Evolutionary conservation across 306 rosid genomes (phyloP).

Genomic region (Senna siamea): DNA sequence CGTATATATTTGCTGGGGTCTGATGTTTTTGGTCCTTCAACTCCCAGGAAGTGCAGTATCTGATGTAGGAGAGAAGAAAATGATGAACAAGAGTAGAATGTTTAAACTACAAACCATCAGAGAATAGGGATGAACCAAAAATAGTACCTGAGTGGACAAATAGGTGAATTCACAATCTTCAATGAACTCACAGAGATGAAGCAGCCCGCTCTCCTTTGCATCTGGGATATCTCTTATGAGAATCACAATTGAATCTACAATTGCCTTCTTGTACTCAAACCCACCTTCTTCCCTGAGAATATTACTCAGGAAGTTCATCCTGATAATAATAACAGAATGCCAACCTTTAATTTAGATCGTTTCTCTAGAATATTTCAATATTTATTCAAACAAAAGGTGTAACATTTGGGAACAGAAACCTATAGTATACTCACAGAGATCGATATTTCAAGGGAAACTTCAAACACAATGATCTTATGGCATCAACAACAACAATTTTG

Average conservation of each 20-base stretch:
- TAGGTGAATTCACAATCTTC: slow-evolving; percentile 99
- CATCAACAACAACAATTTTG: slow-evolving; percentile 97
- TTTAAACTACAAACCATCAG: slow-evolving; percentile 18
- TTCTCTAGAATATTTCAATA: background rate
- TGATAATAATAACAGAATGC: slow-evolving; percentile 38
- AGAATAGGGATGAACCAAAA: slow-evolving; percentile 35
- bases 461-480: slow-evolving; percentile 92
- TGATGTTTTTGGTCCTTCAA: slow-evolving; percentile 97
- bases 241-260: slow-evolving; percentile 95
- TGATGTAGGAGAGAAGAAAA: slow-evolving; percentile 37
- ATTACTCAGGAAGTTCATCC: slow-evolving; percentile 98
- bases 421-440: slow-evolving; percentile 75
- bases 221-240: slow-evolving; percentile 96
- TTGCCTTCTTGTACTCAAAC: slow-evolving; percentile 97
- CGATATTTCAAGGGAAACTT: slow-evolving; percentile 94
- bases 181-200: slow-evolving; percentile 97
- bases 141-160: slow-evolving; percentile 89
- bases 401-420: slow-evolving; percentile 11
- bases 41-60: slow-evolving; percentile 96
- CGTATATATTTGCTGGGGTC: slow-evolving; percentile 98
- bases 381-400: slow-evolving; percentile 8
- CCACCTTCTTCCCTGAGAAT: slow-evolving; percentile 99
- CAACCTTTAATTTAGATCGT: slow-evolving; percentile 32
- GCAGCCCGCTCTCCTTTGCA: slow-evolving; percentile 95
- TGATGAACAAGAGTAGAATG: slow-evolving; percentile 25